Evolutionary conservation across 345 rosid genomes (phyloP), one percentile per base, ranked within the genome.

Genomic region (Arabidopsis thaliana): DNA sequence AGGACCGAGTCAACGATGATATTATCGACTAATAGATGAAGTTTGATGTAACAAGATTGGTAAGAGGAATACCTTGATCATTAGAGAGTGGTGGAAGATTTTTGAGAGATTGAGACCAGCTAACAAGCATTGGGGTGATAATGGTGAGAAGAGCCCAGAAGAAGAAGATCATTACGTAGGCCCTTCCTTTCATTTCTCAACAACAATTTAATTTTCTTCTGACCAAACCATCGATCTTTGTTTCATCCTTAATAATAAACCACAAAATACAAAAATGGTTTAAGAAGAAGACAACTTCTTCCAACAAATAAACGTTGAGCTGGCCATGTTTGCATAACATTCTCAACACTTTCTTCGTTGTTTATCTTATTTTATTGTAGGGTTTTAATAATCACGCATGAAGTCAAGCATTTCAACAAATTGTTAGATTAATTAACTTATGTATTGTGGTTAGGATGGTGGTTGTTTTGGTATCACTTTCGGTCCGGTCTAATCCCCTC

Each of bases 121-220:
- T 76, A 84, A 95, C 79, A 46, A 95, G 93, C 1, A 87, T 89
- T 28, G 99, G 99, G 6, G 97, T 88, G 86, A 95, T 77, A 63
- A 95, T 78, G 8, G 96, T 82, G 73, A 95, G 96, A 73, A 84
- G 71, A 61, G 97, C 97, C 99, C 99, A 95, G 82, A 89, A 92
- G 89, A 95, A 85, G 83, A 92, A 87, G 67, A 95, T 87, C 81
- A 92, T 73, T 10, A 87, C 91, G 36, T 82, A 83, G 52, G 80
- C 89, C 77, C 97, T 92, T 24, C 82, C 88, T 58, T 38, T 87
- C 97, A 92, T 95, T 75, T 84, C 61, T 52, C 61, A 48, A 62
- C 52, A 61, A 58, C 69, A 49, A 72, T 16, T 25, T 20, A 0
- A 6, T 13, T 22, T 40, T 44, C 24, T 32, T 30, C 32, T 48